Evolutionary conservation across 1,284 basidiomycete genomes (phyloP).

Genomic region (Tilletia caries): DNA sequence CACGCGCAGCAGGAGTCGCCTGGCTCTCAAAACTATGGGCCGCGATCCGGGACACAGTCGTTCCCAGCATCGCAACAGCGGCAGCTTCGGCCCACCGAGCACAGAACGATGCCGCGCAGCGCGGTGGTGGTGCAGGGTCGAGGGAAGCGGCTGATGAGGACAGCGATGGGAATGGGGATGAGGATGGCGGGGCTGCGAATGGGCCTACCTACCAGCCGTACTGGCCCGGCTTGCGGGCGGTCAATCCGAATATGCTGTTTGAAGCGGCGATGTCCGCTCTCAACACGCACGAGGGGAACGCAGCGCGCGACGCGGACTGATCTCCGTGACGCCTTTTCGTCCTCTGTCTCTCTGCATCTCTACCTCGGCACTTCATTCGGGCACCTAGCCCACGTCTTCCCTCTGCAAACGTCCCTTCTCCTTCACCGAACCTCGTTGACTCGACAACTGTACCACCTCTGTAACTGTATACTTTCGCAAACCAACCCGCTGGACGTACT

Average conservation of each 20-base stretch:
- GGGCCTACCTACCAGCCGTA: background rate
- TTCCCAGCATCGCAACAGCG: conserved; percentile 1
- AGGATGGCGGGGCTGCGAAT: background rate
- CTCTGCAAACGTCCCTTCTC: too few relatives aligned
- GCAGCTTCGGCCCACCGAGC: background rate
- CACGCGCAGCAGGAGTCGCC: background rate
- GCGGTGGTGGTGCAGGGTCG: background rate
- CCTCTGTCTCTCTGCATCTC: background rate
- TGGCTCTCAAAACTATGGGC: background rate
- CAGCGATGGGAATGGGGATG: background rate
- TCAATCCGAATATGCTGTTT: conserved; percentile 7
- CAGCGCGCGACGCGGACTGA: background rate
- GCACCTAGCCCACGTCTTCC: too few relatives aligned
- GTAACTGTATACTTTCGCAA: too few relatives aligned
- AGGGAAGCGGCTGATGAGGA: background rate
- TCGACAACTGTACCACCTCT: too few relatives aligned
- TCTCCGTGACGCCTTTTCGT: background rate
- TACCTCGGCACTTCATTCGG: too few relatives aligned
- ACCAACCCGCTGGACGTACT: too few relatives aligned
- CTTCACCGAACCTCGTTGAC: too few relatives aligned
- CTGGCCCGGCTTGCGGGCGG: conserved; percentile 2
- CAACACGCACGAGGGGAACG: background rate
- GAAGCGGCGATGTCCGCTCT: conserved; percentile 8
- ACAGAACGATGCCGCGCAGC: background rate
- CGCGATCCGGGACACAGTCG: conserved; percentile 6